These are phyloP conservation scores for Jamesozyma rosinii DNA, from an alignment of 805 yeast genomes.

Conservation along the genomic window DNA sequence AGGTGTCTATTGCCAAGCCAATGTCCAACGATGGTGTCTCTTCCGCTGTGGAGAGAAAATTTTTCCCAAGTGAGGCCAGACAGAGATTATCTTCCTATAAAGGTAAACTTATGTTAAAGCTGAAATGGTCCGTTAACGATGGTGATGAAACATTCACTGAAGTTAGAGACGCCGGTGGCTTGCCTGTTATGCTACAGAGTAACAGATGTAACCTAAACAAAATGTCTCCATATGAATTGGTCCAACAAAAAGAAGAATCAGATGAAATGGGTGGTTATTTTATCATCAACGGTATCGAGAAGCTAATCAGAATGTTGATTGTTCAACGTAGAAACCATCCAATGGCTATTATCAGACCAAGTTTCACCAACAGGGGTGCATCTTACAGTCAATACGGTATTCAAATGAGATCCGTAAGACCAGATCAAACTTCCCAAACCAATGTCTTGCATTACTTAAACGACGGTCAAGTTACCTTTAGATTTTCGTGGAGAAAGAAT, in stretches of 20 bases:
- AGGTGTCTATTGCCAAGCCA: conserved; percentile 82
- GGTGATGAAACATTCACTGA: conserved; percentile 69
- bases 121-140: conserved; percentile 80
- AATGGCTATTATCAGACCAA: conserved; percentile 93
- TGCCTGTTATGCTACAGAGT: conserved; percentile 85
- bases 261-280: conserved; percentile 97
- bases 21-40: conserved; percentile 46
- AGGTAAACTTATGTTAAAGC: conserved; percentile 66
- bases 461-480: conserved; percentile 92
- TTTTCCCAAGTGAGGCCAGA: conserved; percentile 80
- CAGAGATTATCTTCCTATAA: conserved; percentile 80
- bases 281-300: conserved; percentile 92
- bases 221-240: conserved; percentile 74
- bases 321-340: conserved; percentile 97
- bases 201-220: conserved; percentile 87
- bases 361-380: conserved; percentile 90
- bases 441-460: conserved; percentile 91
- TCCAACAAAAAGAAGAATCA: conserved; percentile 72
- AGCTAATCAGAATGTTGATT: conserved; percentile 90
- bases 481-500: conserved; percentile 95
- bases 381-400: conserved; percentile 83
- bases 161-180: conserved; percentile 79
- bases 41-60: conserved; percentile 62
- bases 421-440: conserved; percentile 95
- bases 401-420: conserved; percentile 87